A percentile compares a stretch with the other conserved stretches of the same genome.
Evolutionary conservation across 345 rosid species (phyloP).

Genomic region (Kandelia obovata): DNA sequence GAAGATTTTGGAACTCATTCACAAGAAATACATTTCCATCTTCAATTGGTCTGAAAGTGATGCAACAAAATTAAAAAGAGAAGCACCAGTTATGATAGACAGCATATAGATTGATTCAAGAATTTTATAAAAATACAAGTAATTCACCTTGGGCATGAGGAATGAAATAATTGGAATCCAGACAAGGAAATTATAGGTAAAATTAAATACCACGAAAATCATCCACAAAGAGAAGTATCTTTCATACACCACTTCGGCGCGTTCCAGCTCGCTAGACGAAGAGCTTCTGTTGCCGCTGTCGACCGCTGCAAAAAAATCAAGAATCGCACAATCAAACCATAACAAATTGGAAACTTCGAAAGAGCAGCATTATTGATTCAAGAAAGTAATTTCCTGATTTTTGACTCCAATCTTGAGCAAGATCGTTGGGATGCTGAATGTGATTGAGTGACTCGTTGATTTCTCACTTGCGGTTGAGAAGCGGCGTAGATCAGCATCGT

Average conservation of each 20-base stretch:
- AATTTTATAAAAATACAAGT: neutral
- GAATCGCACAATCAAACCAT: slow-evolving; percentile 4
- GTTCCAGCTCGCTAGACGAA: slow-evolving; percentile 49
- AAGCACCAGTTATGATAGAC: slow-evolving; percentile 3
- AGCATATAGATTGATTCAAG: neutral
- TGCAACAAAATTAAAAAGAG: slow-evolving; percentile 15
- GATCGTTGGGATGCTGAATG: too few species aligned
- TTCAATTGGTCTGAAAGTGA: slow-evolving; percentile 64
- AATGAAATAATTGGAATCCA: neutral
- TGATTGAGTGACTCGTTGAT: neutral
- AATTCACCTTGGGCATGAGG: neutral
- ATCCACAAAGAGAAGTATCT: slow-evolving; percentile 28
- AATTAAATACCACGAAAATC: neutral
- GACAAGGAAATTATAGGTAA: neutral
- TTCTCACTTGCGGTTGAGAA: slow-evolving; percentile 65
- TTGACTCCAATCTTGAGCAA: too few species aligned
- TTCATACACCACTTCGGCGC: slow-evolving; percentile 70
- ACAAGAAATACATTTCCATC: slow-evolving; percentile 88
- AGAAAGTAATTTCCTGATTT: neutral
- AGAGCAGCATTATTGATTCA: neutral
- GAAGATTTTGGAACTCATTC: slow-evolving; percentile 80
- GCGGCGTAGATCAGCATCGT: slow-evolving; percentile 96
- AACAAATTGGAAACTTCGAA: neutral
- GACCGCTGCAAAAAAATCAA: slow-evolving; percentile 27
- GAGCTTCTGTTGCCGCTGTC: slow-evolving; percentile 61